Conservation (phyloP, 352 stramenopile genomes). For the Elongisporangium prolatum region DNA sequence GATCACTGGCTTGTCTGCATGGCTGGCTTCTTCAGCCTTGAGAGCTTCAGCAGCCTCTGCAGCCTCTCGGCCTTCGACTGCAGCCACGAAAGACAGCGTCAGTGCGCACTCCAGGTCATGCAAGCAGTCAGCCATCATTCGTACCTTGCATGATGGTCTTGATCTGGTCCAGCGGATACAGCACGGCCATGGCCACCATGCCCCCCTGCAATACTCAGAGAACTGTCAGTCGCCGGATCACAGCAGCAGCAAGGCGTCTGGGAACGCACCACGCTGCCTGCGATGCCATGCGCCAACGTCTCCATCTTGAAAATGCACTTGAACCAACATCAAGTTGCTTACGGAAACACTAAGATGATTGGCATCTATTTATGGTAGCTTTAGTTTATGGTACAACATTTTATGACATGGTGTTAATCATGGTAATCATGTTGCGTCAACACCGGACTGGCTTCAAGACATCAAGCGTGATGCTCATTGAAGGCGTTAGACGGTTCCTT, state of each 20-base stretch:
- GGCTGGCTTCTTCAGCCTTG: not conserved
- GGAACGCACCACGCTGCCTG: conserved; percentile 45
- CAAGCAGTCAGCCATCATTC: no score
- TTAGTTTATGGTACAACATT: not conserved
- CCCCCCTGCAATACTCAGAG: conserved; percentile 27
- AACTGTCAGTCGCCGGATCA: conserved; percentile 8
- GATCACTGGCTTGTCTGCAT: conserved; percentile 9
- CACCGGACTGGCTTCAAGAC: not conserved
- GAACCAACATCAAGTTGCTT: not conserved
- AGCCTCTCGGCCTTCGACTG: conserved; percentile 26
- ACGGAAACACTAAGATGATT: not conserved
- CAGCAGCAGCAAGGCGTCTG: conserved; percentile 2
- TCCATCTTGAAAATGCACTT: conserved; percentile 30
- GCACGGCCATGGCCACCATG: conserved; percentile 70
- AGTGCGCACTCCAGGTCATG: not conserved
- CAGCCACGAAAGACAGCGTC: not conserved
- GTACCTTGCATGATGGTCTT: conserved; percentile 81
- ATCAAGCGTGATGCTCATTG: not conserved
- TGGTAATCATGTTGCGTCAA: not conserved
- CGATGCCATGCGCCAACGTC: conserved; percentile 60
- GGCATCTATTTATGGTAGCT: not conserved
- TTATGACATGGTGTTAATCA: no score
- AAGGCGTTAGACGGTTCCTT: not conserved
- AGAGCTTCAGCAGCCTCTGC: conserved; percentile 7
- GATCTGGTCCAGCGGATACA: conserved; percentile 86